Evolutionary conservation across 371 early-diverging fungal genomes (phyloP).

Genomic region (Smittium mucronatum): DNA sequence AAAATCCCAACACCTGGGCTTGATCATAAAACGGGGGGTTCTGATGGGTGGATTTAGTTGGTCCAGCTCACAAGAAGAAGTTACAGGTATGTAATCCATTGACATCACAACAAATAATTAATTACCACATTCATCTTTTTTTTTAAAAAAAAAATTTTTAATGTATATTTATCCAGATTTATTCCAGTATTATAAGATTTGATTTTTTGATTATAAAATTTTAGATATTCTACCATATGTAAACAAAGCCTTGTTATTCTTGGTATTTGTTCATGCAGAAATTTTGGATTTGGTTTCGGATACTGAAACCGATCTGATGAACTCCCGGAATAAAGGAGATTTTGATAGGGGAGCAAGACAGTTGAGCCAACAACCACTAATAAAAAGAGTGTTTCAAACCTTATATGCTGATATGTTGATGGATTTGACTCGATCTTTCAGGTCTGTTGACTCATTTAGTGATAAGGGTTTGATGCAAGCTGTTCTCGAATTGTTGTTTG

Average conservation of each 20-base stretch:
- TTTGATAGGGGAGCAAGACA: too few relatives aligned
- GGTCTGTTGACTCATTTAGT: slow-evolving; percentile 69
- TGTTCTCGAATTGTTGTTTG: slow-evolving; percentile 24
- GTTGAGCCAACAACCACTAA: slow-evolving; percentile 38
- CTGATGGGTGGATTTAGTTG: slow-evolving; percentile 76
- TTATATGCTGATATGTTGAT: slow-evolving; percentile 56
- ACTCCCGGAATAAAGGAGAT: neutral
- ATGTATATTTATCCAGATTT: too few relatives aligned
- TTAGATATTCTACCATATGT: slow-evolving; percentile 76
- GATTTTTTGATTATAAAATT: too few relatives aligned
- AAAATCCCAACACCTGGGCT: slow-evolving; percentile 47
- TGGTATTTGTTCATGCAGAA: slow-evolving; percentile 86
- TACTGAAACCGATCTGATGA: slow-evolving; percentile 18
- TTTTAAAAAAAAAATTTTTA: too few relatives aligned
- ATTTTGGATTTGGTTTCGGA: slow-evolving; percentile 51
- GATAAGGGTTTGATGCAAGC: slow-evolving; percentile 81
- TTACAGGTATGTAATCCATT: slow-evolving; percentile 8
- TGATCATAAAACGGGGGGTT: slow-evolving; percentile 63
- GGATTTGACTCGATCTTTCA: slow-evolving; percentile 61
- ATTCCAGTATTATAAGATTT: too few relatives aligned
- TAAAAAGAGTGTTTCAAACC: slow-evolving; percentile 57
- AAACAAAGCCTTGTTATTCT: slow-evolving; percentile 65
- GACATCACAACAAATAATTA: too few relatives aligned
- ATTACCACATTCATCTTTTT: too few relatives aligned
- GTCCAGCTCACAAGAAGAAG: slow-evolving; percentile 39